Evolutionary conservation across 2,329 filamentous ascomycete genomes (phyloP).

Genomic region (Aspergillus transmontanensis): DNA sequence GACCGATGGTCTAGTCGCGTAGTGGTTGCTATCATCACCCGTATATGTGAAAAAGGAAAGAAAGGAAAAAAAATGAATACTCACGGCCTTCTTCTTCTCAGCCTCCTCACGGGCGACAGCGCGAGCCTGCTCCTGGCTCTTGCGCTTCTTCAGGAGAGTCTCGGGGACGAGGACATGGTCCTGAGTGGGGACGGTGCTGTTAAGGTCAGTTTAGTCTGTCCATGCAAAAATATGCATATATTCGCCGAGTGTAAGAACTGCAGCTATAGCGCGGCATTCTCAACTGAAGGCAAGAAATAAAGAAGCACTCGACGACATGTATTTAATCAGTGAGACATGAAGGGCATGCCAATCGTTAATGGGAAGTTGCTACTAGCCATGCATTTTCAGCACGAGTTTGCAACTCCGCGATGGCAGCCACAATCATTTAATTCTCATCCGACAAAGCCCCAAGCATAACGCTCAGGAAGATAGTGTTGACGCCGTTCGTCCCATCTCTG

Average conservation of each 20-base stretch:
- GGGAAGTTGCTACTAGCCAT: constrained; percentile 25
- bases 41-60: constrained; percentile 23
- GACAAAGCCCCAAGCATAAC: constrained; percentile 69
- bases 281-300: constrained; percentile 62
- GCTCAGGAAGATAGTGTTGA: constrained; percentile 58
- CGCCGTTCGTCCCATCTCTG: constrained; percentile 36
- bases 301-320: constrained; percentile 74
- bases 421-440: constrained; percentile 62
- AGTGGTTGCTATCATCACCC: constrained; percentile 86
- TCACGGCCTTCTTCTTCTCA: constrained; percentile 88
- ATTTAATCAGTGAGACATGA: constrained; percentile 75
- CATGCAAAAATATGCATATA: constrained; percentile 65
- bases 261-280: constrained; percentile 90
- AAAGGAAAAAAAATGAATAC: constrained; percentile 43
- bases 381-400: constrained; percentile 33
- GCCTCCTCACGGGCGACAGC: constrained; percentile 79
- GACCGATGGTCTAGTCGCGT: constrained; percentile 92
- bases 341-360: neutral
- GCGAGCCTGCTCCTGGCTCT: constrained; percentile 98
- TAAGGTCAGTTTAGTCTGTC: constrained; percentile 77
- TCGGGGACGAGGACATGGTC: constrained; percentile 97
- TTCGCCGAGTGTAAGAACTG: constrained; percentile 87
- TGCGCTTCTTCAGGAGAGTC: constrained; percentile 99
- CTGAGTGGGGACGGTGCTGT: constrained; percentile 86
- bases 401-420: constrained; percentile 26